Conservation (phyloP, 78 protist genomes). For the Cavenderia fasciculata region DNA sequence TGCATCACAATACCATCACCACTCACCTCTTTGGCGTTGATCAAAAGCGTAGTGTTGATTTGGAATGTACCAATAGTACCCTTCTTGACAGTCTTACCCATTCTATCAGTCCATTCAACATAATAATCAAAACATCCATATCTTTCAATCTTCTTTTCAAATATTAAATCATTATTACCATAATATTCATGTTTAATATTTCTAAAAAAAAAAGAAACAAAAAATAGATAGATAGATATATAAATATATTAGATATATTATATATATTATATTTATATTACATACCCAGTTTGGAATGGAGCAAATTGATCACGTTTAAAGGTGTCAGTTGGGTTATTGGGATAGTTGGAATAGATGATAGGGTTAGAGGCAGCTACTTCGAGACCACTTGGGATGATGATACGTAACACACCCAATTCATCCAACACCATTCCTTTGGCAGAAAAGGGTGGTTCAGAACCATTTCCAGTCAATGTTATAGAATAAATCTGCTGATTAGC, state of each 20-base stretch:
- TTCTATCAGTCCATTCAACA: slow-evolving; percentile 17
- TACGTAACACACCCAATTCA: slow-evolving; percentile 24
- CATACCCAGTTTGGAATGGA: slow-evolving; percentile 10
- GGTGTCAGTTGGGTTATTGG: neutral
- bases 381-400: slow-evolving; percentile 49
- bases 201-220: neutral
- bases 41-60: slow-evolving; percentile 27
- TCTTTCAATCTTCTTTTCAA: slow-evolving; percentile 15
- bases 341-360: slow-evolving; percentile 45
- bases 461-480: slow-evolving; percentile 58
- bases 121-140: slow-evolving; percentile 74
- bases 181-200: neutral
- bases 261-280: neutral
- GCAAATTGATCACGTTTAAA: slow-evolving; percentile 24
- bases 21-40: slow-evolving; percentile 18
- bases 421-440: slow-evolving; percentile 35
- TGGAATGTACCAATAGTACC: slow-evolving; percentile 38
- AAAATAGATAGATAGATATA: neutral
- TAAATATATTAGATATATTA: neutral
- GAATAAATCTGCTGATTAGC: too few relatives aligned
- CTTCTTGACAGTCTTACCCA: neutral
- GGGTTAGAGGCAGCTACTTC: slow-evolving; percentile 25
- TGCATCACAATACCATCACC: slow-evolving; percentile 74
- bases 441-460: slow-evolving; percentile 60
- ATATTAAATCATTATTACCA: slow-evolving; percentile 46